phyloP scores from a whole-genome alignment of 1,284 basidiomycete species.

The Pulchroboletus neoregius region DNA sequence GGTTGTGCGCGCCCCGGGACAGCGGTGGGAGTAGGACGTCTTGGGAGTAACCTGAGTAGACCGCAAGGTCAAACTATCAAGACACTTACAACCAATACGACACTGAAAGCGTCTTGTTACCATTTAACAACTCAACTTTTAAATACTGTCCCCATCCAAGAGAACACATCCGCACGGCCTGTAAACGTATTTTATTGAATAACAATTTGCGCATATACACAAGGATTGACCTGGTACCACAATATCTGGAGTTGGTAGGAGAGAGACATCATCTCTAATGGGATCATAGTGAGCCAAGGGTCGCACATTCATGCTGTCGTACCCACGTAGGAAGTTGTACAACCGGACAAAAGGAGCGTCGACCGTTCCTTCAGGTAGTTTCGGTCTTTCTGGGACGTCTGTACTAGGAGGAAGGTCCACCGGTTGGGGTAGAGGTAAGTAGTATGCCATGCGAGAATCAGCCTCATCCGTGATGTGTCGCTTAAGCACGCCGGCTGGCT shows the following conservation, averaged over 20 bases:
- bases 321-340: constrained; percentile 78
- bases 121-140: constrained; percentile 56
- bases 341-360: constrained; percentile 77
- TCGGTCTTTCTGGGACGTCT: constrained; percentile 47
- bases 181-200: not conserved
- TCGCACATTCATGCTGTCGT: not conserved
- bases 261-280: constrained; percentile 75
- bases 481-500: constrained; percentile 60
- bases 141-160: constrained; percentile 76
- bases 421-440: constrained; percentile 47
- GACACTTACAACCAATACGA: constrained; percentile 72
- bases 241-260: constrained; percentile 83
- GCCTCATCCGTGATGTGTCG: constrained; percentile 70
- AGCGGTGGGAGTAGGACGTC: constrained; percentile 44
- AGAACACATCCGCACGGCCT: constrained; percentile 70
- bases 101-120: constrained; percentile 60
- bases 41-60: constrained; percentile 23
- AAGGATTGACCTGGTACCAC: constrained; percentile 60
- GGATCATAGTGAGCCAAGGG: constrained; percentile 3
- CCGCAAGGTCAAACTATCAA: not conserved
- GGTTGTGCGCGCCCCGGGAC: constrained; percentile 33
- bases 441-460: constrained; percentile 59
- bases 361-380: constrained; percentile 54
- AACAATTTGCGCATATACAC: not conserved
- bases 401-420: constrained; percentile 40